These are phyloP conservation scores for Phaeosphaeriaceae sp. DNA, from an alignment of 2,329 filamentous ascomycete species.

Conservation along the genomic window DNA sequence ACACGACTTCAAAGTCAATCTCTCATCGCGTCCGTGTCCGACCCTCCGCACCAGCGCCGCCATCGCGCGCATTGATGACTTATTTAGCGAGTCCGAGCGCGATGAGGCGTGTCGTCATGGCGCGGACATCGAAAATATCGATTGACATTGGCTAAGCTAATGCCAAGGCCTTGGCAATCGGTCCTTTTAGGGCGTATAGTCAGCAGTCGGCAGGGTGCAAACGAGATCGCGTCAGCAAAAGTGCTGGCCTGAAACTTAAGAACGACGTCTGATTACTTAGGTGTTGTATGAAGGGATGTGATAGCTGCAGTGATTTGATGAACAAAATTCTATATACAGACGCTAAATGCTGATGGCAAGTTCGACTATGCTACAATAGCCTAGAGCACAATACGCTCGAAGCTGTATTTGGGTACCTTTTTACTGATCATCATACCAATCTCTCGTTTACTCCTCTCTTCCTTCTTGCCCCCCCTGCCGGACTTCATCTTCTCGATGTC, in stretches of 20 bases:
- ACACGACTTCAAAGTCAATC: background rate
- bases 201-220: background rate
- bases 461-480: constrained; percentile 72
- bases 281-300: background rate
- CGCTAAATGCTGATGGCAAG: constrained; percentile 9
- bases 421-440: constrained; percentile 79
- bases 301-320: background rate
- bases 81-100: background rate
- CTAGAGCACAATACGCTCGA: constrained; percentile 69
- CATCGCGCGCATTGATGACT: constrained; percentile 1
- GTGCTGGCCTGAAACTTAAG: background rate
- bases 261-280: background rate
- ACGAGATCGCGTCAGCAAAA: background rate
- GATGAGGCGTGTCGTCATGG: background rate
- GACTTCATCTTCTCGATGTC: constrained; percentile 62
- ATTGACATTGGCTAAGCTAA: background rate
- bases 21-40: constrained; percentile 6
- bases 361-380: background rate
- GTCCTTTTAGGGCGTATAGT: background rate
- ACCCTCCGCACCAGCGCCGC: constrained; percentile 16
- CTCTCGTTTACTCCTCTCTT: constrained; percentile 73
- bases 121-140: background rate
- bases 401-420: constrained; percentile 80
- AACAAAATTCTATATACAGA: background rate
- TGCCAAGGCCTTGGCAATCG: background rate